A percentile compares a stretch with the other conserved stretches of the same genome.
Evolutionary conservation across 2,329 filamentous ascomycete genomes (phyloP).

Genomic region (Fusarium nematophilum): DNA sequence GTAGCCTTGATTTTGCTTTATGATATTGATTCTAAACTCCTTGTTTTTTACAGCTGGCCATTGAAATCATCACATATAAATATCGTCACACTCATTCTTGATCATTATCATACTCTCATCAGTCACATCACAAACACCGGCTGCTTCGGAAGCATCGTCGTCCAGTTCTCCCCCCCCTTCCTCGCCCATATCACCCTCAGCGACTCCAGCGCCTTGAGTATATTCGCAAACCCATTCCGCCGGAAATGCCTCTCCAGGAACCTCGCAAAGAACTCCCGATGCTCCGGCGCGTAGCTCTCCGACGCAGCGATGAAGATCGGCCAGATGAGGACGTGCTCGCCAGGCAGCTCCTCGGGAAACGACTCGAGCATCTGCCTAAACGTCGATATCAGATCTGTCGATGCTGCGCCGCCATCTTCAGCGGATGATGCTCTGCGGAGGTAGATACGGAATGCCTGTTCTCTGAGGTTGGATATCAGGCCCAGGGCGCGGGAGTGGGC

Average conservation of each 20-base stretch:
- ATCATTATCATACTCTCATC: neutral
- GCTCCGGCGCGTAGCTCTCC: slow-evolving; percentile 28
- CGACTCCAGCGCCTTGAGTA: slow-evolving; percentile 34
- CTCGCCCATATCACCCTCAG: slow-evolving; percentile 35
- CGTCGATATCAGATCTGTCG: slow-evolving; percentile 57
- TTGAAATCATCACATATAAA: no score
- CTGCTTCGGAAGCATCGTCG: slow-evolving; percentile 31
- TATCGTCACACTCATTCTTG: neutral
- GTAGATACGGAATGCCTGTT: slow-evolving; percentile 31
- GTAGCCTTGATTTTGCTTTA: slow-evolving; percentile 1
- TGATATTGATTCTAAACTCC: no score
- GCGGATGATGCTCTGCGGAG: slow-evolving; percentile 15
- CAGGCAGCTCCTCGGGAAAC: slow-evolving; percentile 26
- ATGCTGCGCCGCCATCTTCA: slow-evolving; percentile 67
- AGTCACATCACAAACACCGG: slow-evolving; percentile 40
- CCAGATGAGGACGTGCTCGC: slow-evolving; percentile 41
- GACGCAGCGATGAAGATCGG: slow-evolving; percentile 42
- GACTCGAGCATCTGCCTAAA: slow-evolving; percentile 37
- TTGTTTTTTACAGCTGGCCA: no score
- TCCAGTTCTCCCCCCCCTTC: slow-evolving; percentile 31
- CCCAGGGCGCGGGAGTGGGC: slow-evolving; percentile 12
- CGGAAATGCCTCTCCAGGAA: slow-evolving; percentile 30
- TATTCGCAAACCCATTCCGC: slow-evolving; percentile 38
- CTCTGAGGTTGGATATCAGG: slow-evolving; percentile 10
- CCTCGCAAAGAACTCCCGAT: slow-evolving; percentile 30